A percentile compares a stretch with the other conserved stretches of the same genome.
Evolutionary conservation across 352 stramenopile genomes (phyloP).

Genomic region (Globisporangium yorkense): DNA sequence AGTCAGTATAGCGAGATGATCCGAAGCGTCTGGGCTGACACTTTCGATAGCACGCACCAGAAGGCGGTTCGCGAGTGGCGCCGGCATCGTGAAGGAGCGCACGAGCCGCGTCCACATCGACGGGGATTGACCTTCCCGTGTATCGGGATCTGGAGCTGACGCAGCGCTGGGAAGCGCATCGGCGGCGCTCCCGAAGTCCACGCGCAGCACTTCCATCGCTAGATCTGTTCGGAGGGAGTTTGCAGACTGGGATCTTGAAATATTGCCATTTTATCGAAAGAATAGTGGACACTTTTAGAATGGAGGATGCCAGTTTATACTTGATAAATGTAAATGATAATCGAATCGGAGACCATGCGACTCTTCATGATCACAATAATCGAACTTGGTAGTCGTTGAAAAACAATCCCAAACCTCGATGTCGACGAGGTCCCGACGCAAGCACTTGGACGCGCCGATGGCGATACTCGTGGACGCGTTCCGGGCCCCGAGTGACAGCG

Average conservation of each 20-base stretch:
- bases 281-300: background rate
- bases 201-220: constrained; percentile 14
- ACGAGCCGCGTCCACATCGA: constrained; percentile 52
- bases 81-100: constrained; percentile 32
- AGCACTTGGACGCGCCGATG: constrained; percentile 24
- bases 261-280: no score
- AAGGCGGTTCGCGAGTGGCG: constrained; percentile 27
- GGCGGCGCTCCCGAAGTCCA: constrained; percentile 10
- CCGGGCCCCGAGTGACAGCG: constrained; percentile 21
- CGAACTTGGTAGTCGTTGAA: background rate
- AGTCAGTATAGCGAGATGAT: background rate
- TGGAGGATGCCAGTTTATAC: no score
- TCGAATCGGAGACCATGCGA: background rate
- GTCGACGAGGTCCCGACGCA: constrained; percentile 8
- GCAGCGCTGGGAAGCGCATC: constrained; percentile 3
- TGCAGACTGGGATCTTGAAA: no score
- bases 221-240: no score
- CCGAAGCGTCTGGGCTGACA: no score
- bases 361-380: background rate
- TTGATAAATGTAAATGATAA: no score
- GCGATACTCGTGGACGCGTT: constrained; percentile 38
- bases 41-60: constrained; percentile 21
- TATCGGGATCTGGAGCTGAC: background rate
- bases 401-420: background rate
- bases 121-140: background rate